phyloP scores from a whole-genome alignment of 441 rosid genomes.

The Bocquillonia castaneifolia region DNA sequence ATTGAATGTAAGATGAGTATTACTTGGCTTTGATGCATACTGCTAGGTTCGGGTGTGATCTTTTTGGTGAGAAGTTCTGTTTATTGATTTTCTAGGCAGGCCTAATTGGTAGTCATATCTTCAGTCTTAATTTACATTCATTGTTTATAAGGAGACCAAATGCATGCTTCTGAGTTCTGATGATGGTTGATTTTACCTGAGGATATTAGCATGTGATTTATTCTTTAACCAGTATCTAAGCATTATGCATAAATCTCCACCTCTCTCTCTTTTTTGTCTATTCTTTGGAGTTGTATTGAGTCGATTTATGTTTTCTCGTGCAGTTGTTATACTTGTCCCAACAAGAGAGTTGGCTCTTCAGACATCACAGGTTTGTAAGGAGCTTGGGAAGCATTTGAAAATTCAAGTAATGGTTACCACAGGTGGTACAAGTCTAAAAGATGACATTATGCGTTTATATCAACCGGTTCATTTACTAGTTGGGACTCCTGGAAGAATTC shows the following conservation, averaged over 20 bases:
- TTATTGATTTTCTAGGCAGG: not conserved
- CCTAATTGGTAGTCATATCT: not conserved
- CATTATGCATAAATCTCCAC: not conserved
- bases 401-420: conserved; percentile 98
- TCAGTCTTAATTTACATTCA: not conserved
- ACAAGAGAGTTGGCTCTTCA: conserved; percentile 96
- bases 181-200: not conserved
- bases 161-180: not conserved
- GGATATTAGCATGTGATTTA: not conserved
- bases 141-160: not conserved
- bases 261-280: not conserved
- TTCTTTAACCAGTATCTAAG: not conserved
- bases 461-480: conserved; percentile 96
- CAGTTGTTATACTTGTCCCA: conserved; percentile 95
- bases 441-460: conserved; percentile 95
- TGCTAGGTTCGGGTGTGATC: not conserved
- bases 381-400: conserved; percentile 89
- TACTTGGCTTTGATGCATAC: not conserved
- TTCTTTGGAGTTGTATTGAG: not conserved
- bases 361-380: conserved; percentile 99
- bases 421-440: conserved; percentile 97
- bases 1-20: not conserved
- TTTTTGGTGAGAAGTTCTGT: not conserved
- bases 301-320: conserved; percentile 17
- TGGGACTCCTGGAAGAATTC: conserved; percentile 95